These are phyloP conservation scores for Anthoceros angustus DNA, from an alignment of 225 moss, liverwort and hornwort species.

Conservation along the genomic window DNA sequence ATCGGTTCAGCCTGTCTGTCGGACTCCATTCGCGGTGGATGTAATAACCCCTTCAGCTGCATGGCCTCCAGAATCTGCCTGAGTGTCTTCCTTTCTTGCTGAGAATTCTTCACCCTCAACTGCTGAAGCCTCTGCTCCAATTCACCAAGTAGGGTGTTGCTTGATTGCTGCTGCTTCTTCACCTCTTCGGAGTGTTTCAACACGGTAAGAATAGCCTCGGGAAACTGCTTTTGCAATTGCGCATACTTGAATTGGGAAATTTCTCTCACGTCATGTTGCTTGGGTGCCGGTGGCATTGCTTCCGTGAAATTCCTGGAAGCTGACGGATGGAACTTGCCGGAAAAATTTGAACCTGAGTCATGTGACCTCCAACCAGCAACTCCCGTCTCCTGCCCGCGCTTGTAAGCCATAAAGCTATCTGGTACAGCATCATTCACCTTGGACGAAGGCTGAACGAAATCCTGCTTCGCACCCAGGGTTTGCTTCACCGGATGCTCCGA, in stretches of 20 bases:
- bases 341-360: not conserved
- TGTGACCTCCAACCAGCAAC: not conserved
- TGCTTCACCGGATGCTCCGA: no score
- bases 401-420: no score
- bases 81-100: not conserved
- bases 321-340: not conserved
- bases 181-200: conserved; percentile 3
- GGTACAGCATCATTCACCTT: no score
- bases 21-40: not conserved
- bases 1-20: not conserved
- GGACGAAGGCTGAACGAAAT: no score
- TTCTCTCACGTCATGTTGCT: not conserved
- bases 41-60: not conserved
- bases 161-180: conserved; percentile 2
- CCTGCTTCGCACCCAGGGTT: no score
- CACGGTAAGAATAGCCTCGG: not conserved
- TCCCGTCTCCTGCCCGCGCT: not conserved
- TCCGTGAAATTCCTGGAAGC: not conserved
- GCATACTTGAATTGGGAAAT: not conserved
- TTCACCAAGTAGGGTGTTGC: not conserved
- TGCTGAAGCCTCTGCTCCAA: not conserved
- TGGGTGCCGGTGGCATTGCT: not conserved
- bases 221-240: not conserved
- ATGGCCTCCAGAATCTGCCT: conserved; percentile 1
- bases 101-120: conserved; percentile 1